These are phyloP conservation scores for Tarenaya hassleriana DNA, from an alignment of 345 rosid species.

Conservation along the genomic window DNA sequence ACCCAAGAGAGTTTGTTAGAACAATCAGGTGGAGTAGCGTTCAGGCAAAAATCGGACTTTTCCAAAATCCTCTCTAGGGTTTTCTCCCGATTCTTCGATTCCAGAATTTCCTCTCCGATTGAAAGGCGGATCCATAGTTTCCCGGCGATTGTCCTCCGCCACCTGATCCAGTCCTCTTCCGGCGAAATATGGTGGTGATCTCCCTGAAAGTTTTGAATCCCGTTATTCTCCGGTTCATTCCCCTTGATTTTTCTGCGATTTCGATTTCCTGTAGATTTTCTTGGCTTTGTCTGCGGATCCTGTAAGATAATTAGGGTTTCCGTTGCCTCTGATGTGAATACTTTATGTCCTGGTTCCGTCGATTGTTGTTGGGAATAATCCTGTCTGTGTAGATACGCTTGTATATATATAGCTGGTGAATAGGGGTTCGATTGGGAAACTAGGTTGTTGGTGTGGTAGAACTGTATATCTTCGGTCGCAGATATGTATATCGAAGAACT, in stretches of 20 bases:
- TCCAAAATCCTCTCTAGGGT: slow-evolving; percentile 25
- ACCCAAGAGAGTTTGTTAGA: no score
- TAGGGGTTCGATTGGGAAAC: slow-evolving; percentile 22
- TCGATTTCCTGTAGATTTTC: slow-evolving; percentile 29
- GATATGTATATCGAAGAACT: slow-evolving; percentile 85
- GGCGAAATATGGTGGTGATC: slow-evolving; percentile 37
- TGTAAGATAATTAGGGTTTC: slow-evolving; percentile 28
- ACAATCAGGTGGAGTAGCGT: slow-evolving; percentile 34
- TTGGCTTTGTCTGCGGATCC: slow-evolving; percentile 26
- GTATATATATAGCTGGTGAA: slow-evolving; percentile 2
- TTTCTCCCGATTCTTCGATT: slow-evolving; percentile 7
- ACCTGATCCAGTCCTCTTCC: slow-evolving; percentile 20
- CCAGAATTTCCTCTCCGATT: not conserved
- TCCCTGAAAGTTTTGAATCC: slow-evolving; percentile 20
- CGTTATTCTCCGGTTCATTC: slow-evolving; percentile 15
- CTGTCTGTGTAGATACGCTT: slow-evolving; percentile 16
- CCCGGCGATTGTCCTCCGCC: slow-evolving; percentile 15
- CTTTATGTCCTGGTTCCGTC: slow-evolving; percentile 1
- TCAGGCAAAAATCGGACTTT: no score
- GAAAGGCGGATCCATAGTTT: not conserved
- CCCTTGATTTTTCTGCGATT: slow-evolving; percentile 13
- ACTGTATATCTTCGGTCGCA: slow-evolving; percentile 28
- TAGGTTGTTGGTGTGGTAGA: slow-evolving; percentile 21
- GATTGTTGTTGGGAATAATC: slow-evolving; percentile 18
- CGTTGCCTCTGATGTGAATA: slow-evolving; percentile 11